Conservation (phyloP, 2,329 filamentous ascomycete genomes). For the Aspergillus floridensis region DNA sequence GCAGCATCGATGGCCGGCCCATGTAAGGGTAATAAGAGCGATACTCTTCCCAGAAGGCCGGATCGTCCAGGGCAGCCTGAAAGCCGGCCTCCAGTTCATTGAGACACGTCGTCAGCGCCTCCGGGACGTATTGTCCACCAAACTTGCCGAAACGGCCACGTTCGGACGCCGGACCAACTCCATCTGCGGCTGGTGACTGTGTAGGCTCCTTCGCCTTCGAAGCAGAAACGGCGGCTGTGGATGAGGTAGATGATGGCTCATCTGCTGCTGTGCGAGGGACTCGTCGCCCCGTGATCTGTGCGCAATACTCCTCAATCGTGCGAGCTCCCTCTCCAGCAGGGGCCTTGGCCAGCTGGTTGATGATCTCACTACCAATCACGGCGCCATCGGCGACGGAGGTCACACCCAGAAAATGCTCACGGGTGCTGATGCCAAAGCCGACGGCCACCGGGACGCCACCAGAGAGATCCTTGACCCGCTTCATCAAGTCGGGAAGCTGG, state of each 20-base stretch:
- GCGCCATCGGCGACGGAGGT: slow-evolving; percentile 81
- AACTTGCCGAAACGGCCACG: slow-evolving; percentile 71
- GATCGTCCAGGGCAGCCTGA: slow-evolving; percentile 76
- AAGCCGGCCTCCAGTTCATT: slow-evolving; percentile 84
- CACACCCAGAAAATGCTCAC: slow-evolving; percentile 83
- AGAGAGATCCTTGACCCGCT: slow-evolving; percentile 81
- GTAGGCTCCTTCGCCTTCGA: slow-evolving; percentile 28
- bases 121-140: slow-evolving; percentile 92
- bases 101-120: slow-evolving; percentile 93
- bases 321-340: slow-evolving; percentile 60
- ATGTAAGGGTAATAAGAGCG: slow-evolving; percentile 90
- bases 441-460: slow-evolving; percentile 83
- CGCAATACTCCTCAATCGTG: slow-evolving; percentile 79
- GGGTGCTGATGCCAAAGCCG: slow-evolving; percentile 89
- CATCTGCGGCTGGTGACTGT: neutral
- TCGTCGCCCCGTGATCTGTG: slow-evolving; percentile 59
- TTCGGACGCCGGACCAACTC: neutral
- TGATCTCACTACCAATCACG: slow-evolving; percentile 90
- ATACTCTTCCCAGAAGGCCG: slow-evolving; percentile 92
- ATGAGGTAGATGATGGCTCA: neutral
- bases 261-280: slow-evolving; percentile 49
- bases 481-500: slow-evolving; percentile 72
- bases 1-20: slow-evolving; percentile 83
- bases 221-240: neutral
- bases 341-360: slow-evolving; percentile 70